Conservation (phyloP, 352 stramenopile species). For the Globisporangium iwayamae region DNA sequence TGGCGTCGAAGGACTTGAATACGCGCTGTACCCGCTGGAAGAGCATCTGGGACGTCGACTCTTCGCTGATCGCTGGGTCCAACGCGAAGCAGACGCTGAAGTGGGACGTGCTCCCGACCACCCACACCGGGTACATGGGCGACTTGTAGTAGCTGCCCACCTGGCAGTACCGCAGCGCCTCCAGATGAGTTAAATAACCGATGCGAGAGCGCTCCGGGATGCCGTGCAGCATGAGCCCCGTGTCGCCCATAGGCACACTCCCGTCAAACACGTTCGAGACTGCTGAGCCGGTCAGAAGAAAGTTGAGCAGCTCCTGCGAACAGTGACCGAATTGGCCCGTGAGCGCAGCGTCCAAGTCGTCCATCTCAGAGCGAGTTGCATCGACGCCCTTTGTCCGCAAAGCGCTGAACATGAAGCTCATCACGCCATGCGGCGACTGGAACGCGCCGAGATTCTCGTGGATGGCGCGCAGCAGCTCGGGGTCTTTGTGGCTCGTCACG, state of each 20-base stretch:
- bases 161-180: constrained; percentile 88
- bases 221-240: constrained; percentile 67
- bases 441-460: constrained; percentile 23
- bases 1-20: constrained; percentile 86
- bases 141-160: constrained; percentile 91
- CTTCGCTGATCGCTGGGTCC: constrained; percentile 44
- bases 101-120: constrained; percentile 87
- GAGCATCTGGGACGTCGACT: constrained; percentile 69
- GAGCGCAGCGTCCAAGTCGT: constrained; percentile 51
- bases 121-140: constrained; percentile 84
- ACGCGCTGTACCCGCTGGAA: constrained; percentile 85
- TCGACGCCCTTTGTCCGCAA: constrained; percentile 52
- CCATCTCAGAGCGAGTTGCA: constrained; percentile 64
- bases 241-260: constrained; percentile 66
- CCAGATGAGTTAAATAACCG: constrained; percentile 89
- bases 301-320: constrained; percentile 83
- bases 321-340: constrained; percentile 81
- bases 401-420: constrained; percentile 70
- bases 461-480: constrained; percentile 12
- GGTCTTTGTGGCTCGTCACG: constrained; percentile 8
- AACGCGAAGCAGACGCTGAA: constrained; percentile 89
- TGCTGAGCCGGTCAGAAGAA: constrained; percentile 75
- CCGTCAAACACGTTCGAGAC: constrained; percentile 87
- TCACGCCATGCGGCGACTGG: constrained; percentile 43
- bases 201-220: constrained; percentile 46